Percentiles rank a stretch among this genome's conserved stretches.
Evolutionary conservation across 306 rosid species (phyloP).

Genomic region (Chamaecrista fasciculata): DNA sequence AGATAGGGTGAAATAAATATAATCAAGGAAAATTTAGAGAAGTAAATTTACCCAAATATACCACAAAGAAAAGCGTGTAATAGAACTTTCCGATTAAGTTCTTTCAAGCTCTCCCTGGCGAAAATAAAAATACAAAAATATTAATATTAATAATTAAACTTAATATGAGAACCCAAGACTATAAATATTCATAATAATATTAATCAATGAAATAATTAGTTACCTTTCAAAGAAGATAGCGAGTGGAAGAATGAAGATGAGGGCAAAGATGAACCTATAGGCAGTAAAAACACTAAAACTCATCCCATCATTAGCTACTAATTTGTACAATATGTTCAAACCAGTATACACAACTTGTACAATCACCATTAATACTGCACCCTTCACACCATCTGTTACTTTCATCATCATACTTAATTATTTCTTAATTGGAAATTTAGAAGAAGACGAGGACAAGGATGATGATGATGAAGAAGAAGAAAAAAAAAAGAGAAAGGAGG

Average conservation of each 20-base stretch:
- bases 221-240: slow-evolving; percentile 38
- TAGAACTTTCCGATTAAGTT: slow-evolving; percentile 46
- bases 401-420: too few relatives aligned
- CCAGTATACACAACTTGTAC: slow-evolving; percentile 35
- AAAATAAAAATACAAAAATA: too few relatives aligned
- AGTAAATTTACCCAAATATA: slow-evolving; percentile 60
- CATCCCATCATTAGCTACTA: slow-evolving; percentile 36
- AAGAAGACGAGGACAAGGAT: too few relatives aligned
- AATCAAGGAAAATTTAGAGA: too few relatives aligned
- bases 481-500: too few relatives aligned
- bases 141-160: too few relatives aligned
- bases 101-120: slow-evolving; percentile 22
- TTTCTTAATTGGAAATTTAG: too few relatives aligned
- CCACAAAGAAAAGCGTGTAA: slow-evolving; percentile 54
- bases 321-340: slow-evolving; percentile 37
- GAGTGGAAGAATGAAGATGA: slow-evolving; percentile 27
- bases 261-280: slow-evolving; percentile 35
- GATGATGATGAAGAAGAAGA: too few relatives aligned
- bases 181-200: too few relatives aligned
- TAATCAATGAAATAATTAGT: too few relatives aligned
- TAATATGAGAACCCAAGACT: too few relatives aligned
- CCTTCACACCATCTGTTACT: slow-evolving; percentile 28
- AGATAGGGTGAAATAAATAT: too few relatives aligned
- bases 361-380: slow-evolving; percentile 40
- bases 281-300: slow-evolving; percentile 34